Percentiles rank a stretch among this genome's conserved stretches.
phyloP scores from a whole-genome alignment of 768 basidiomycete species.

The Sistotremastrum suecicum region DNA sequence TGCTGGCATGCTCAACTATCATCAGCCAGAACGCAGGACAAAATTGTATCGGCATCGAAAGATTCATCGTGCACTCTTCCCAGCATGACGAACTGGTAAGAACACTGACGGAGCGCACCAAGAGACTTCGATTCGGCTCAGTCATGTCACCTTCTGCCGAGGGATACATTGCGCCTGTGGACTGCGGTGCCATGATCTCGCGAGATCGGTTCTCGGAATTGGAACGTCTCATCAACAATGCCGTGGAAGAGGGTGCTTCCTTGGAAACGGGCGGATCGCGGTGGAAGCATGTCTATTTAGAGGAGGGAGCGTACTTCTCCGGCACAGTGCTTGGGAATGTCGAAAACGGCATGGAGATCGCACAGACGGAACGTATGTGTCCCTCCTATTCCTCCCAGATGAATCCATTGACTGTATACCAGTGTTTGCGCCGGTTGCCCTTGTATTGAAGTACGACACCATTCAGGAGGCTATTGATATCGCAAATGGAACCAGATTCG shows the following conservation, averaged over 20 bases:
- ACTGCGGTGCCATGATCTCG: constrained; percentile 82
- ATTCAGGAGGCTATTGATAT: constrained; percentile 78
- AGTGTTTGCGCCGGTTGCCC: constrained; percentile 91
- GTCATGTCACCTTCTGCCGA: constrained; percentile 53
- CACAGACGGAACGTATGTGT: constrained; percentile 61
- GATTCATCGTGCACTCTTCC: constrained; percentile 68
- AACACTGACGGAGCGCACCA: constrained; percentile 47
- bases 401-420: constrained; percentile 3
- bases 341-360: constrained; percentile 54
- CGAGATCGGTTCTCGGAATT: constrained; percentile 56
- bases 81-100: constrained; percentile 67
- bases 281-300: constrained; percentile 50
- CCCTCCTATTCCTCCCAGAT: neutral
- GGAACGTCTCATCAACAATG: constrained; percentile 45
- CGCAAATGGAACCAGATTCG: constrained; percentile 80
- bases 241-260: constrained; percentile 57
- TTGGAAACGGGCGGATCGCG: constrained; percentile 47
- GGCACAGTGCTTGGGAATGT: constrained; percentile 83
- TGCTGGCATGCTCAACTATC: neutral
- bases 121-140: constrained; percentile 63
- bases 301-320: constrained; percentile 68
- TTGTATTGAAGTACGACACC: constrained; percentile 72
- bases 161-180: constrained; percentile 58
- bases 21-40: constrained; percentile 83
- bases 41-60: constrained; percentile 95